Conservation (phyloP, 2,329 filamentous ascomycete species). For the Beauveria varroae region DNA sequence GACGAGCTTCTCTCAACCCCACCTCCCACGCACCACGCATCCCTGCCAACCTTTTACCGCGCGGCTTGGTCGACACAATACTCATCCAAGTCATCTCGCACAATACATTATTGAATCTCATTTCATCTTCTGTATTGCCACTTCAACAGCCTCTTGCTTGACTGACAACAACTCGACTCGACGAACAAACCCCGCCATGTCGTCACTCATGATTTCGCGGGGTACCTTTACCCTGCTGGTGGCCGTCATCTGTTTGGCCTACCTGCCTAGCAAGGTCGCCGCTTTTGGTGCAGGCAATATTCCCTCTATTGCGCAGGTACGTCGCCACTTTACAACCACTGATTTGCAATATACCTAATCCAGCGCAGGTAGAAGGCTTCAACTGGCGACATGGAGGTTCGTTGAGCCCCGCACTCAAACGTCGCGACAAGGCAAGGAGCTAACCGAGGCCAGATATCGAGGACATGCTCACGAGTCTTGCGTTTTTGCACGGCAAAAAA, state of each 20-base stretch:
- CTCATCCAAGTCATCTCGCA: not conserved
- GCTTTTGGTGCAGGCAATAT: constrained; percentile 68
- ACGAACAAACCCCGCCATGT: constrained; percentile 30
- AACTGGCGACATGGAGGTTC: constrained; percentile 63
- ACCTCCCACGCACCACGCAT: not conserved
- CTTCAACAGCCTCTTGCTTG: not conserved
- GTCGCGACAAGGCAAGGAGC: not conserved
- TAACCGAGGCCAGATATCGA: constrained; percentile 53
- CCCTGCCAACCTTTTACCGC: not conserved
- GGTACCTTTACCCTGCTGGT: constrained; percentile 45
- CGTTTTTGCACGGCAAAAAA: constrained; percentile 74
- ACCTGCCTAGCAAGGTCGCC: constrained; percentile 47
- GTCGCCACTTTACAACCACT: not conserved
- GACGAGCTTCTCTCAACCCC: not conserved
- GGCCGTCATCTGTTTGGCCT: constrained; percentile 42
- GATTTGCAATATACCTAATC: not conserved
- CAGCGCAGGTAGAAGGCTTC: constrained; percentile 53
- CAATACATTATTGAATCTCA: not conserved
- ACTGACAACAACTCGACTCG: not conserved
- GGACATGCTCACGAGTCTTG: constrained; percentile 70
- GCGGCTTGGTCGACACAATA: not conserved
- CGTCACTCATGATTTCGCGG: constrained; percentile 38
- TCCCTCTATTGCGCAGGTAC: constrained; percentile 49
- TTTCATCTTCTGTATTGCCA: not conserved
- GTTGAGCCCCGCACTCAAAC: constrained; percentile 10